Percentiles rank a stretch among this genome's conserved stretches.
Conservation (phyloP, 2,329 filamentous ascomycete genomes). For the Emergomyces pasteurianus region DNA sequence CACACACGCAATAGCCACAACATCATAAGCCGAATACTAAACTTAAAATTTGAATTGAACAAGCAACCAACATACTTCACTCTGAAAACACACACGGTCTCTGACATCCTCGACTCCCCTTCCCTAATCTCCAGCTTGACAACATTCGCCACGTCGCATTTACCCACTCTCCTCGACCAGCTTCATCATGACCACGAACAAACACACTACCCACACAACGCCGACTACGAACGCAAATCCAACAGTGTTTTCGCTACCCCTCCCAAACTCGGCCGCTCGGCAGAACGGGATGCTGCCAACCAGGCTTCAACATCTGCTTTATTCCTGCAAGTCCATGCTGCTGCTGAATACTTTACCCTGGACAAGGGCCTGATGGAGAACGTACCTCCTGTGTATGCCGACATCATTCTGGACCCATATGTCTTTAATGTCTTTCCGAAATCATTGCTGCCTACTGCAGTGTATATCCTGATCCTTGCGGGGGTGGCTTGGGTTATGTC, state of each 20-base stretch:
- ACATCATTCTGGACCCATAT: constrained; percentile 79
- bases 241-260: neutral
- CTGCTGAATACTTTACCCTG: constrained; percentile 74
- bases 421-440: constrained; percentile 65
- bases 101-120: constrained; percentile 49
- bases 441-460: constrained; percentile 60
- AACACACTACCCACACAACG: constrained; percentile 4
- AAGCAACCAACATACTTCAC: constrained; percentile 80
- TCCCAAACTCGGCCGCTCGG: neutral
- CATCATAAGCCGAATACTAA: neutral
- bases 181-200: constrained; percentile 10
- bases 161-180: constrained; percentile 19
- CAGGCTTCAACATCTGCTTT: constrained; percentile 31
- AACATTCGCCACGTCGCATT: constrained; percentile 45
- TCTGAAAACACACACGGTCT: constrained; percentile 52
- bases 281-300: neutral
- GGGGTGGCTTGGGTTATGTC: constrained; percentile 41
- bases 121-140: constrained; percentile 54
- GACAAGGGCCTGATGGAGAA: constrained; percentile 61
- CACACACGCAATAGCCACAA: neutral
- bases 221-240: neutral
- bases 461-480: constrained; percentile 55
- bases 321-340: constrained; percentile 61
- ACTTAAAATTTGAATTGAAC: neutral
- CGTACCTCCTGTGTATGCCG: constrained; percentile 62